These are phyloP conservation scores for Jatropha multifida DNA, from an alignment of 441 rosid genomes.

Conservation along the genomic window DNA sequence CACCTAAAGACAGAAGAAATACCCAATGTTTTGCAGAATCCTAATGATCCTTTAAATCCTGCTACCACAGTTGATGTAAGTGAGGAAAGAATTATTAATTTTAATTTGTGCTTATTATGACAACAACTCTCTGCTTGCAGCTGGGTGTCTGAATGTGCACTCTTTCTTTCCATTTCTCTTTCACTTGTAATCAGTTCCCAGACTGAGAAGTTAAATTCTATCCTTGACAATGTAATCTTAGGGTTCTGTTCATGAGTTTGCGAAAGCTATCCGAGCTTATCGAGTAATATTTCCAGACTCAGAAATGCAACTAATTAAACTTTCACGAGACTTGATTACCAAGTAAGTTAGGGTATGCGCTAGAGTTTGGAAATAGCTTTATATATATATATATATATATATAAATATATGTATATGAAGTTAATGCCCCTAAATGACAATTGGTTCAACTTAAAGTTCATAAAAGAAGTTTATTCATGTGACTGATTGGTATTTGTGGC, in stretches of 20 bases:
- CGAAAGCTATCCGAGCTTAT: constrained; percentile 89
- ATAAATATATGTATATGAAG: not conserved
- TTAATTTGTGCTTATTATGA: not conserved
- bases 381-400: no score
- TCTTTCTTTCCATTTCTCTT: not conserved
- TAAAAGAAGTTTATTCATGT: constrained; percentile 9
- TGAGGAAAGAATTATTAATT: constrained; percentile 15
- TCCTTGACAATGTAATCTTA: constrained; percentile 33
- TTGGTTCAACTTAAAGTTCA: not conserved
- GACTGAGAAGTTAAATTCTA: constrained; percentile 17
- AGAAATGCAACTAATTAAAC: constrained; percentile 71
- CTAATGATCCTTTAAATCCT: constrained; percentile 45
- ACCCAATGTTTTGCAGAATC: constrained; percentile 36
- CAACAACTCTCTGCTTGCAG: not conserved
- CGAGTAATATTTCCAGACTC: constrained; percentile 93
- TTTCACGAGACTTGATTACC: constrained; percentile 65
- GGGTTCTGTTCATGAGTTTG: constrained; percentile 84
- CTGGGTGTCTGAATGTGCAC: not conserved
- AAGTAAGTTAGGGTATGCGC: constrained; percentile 38
- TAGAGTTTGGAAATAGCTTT: not conserved
- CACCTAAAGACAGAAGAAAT: constrained; percentile 56
- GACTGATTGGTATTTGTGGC: constrained; percentile 20
- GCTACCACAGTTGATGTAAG: constrained; percentile 60
- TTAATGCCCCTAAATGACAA: constrained; percentile 2
- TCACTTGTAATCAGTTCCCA: constrained; percentile 5